phyloP scores from a whole-genome alignment of 2,329 filamentous ascomycete species.

The Ceratocystis lukuohia region DNA sequence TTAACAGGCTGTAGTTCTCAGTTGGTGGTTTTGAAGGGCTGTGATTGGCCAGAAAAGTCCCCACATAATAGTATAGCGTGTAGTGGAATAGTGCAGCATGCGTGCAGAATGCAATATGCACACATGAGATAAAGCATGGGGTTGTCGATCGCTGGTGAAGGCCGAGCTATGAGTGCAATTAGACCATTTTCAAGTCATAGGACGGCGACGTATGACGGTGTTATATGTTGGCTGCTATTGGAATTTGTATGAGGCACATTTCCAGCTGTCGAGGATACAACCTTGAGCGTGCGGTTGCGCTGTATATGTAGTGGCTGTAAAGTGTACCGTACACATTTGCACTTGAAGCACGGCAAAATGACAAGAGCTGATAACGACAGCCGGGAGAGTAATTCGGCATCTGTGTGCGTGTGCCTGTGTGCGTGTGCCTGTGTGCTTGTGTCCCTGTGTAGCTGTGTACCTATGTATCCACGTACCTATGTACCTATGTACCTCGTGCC shows the following conservation, averaged over 20 bases:
- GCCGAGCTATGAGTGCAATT: neutral
- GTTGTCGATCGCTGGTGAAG: neutral
- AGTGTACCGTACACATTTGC: neutral
- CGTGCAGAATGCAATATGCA: neutral
- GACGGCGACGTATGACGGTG: neutral
- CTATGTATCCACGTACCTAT: neutral
- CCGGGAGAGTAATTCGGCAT: neutral
- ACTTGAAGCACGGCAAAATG: neutral
- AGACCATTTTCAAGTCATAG: neutral
- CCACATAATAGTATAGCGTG: neutral
- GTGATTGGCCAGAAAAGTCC: neutral
- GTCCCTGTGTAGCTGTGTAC: neutral
- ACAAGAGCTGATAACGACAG: neutral
- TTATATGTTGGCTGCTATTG: neutral
- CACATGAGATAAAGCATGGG: neutral
- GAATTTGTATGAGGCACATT: neutral
- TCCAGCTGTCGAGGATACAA: neutral
- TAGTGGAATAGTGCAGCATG: neutral
- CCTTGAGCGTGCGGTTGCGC: neutral
- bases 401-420: neutral
- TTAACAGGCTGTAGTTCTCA: neutral
- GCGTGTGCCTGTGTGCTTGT: neutral
- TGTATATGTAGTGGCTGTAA: neutral
- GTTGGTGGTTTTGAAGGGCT: neutral
- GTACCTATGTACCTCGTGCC: neutral